Base-by-base conservation (phyloP, 768 basidiomycete species). In the Boletellus ananiceps region DNA sequence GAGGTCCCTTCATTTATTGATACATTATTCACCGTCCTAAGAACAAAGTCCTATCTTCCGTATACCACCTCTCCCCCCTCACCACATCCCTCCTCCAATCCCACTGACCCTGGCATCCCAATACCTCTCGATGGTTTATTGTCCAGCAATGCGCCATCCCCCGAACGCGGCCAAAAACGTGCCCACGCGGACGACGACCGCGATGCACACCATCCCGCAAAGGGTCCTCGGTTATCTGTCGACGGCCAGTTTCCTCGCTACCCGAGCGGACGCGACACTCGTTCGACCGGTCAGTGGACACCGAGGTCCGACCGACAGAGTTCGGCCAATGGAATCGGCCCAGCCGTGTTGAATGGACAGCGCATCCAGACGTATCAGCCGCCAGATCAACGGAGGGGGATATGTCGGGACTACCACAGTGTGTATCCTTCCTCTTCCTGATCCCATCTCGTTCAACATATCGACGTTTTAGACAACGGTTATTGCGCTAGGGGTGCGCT, bases 371-470 rank as follows among this genome's bases (percentile, higher is more conserved):
- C 74, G 6, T 88, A 89, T 60, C 80, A 79, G 46, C 84, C 84
- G 27, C 84, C 82, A 59, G 86, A 85, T 55, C 83, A 82, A 63
- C 80, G 80, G 53, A 78, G 83, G 56, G 88, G 88, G 12, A 79
- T 86, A 53, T 97, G 93, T 71, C 80, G 87, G 51, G 93, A 97
- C 68, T 97, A 95, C 66, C 83, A 94, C 67, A 90, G 94, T 94
- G 62, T 62, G 93, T 78, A 34, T 41, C 41, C 38, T 21, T 47
- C 34, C 46, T 36, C 32, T 29, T 41, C 46, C 37, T 55, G 23
- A 37, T 36, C 13, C 37, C 39, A 25, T 46, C 36, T 44, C 38
- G 47, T 50, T 47, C 50, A 53, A 54, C 45, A 46, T 48, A 16
- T 48, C 39, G 52, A 8, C 29, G 29, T 29, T 43, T 8, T 57